These are phyloP conservation scores for Candida bentonensis DNA, from an alignment of 805 yeast genomes.

Conservation along the genomic window DNA sequence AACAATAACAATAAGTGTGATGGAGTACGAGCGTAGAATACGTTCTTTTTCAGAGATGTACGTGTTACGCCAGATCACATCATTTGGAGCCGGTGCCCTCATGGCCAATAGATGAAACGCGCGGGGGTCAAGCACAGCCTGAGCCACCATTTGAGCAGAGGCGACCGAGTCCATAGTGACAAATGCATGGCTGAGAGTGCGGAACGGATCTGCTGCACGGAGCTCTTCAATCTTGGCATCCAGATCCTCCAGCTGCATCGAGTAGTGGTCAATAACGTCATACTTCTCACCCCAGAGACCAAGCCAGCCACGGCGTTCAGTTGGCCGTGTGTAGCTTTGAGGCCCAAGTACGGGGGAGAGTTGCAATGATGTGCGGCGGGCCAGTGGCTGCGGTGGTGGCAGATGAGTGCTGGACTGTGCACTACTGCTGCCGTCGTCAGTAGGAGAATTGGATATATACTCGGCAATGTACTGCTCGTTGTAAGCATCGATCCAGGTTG, in stretches of 20 bases:
- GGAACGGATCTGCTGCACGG: slow-evolving; percentile 45
- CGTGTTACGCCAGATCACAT: slow-evolving; percentile 82
- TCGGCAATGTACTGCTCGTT: slow-evolving; percentile 8
- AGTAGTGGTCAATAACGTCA: slow-evolving; percentile 71
- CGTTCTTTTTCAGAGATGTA: slow-evolving; percentile 69
- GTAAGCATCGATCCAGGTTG: slow-evolving; percentile 12
- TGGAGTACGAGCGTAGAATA: slow-evolving; percentile 43
- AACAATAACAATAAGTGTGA: slow-evolving; percentile 53
- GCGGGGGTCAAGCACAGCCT: slow-evolving; percentile 83
- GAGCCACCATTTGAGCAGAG: slow-evolving; percentile 92
- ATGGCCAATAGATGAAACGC: slow-evolving; percentile 70
- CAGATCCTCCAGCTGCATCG: slow-evolving; percentile 49
- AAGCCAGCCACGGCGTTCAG: slow-evolving; percentile 39
- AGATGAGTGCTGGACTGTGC: slow-evolving; percentile 4
- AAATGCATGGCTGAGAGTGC: slow-evolving; percentile 84
- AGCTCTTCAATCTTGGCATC: slow-evolving; percentile 60
- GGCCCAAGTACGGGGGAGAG: neutral
- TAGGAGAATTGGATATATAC: slow-evolving; percentile 9
- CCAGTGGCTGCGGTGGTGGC: slow-evolving; percentile 3
- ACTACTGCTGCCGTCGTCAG: slow-evolving; percentile 5
- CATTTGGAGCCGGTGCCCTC: slow-evolving; percentile 93
- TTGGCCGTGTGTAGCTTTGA: slow-evolving; percentile 37
- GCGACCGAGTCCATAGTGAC: slow-evolving; percentile 92
- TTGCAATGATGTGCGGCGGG: slow-evolving; percentile 4
- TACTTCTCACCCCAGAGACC: slow-evolving; percentile 56